These are phyloP conservation scores for Aspergillus affinis DNA, from an alignment of 495 filamentous ascomycete species.

Conservation along the genomic window DNA sequence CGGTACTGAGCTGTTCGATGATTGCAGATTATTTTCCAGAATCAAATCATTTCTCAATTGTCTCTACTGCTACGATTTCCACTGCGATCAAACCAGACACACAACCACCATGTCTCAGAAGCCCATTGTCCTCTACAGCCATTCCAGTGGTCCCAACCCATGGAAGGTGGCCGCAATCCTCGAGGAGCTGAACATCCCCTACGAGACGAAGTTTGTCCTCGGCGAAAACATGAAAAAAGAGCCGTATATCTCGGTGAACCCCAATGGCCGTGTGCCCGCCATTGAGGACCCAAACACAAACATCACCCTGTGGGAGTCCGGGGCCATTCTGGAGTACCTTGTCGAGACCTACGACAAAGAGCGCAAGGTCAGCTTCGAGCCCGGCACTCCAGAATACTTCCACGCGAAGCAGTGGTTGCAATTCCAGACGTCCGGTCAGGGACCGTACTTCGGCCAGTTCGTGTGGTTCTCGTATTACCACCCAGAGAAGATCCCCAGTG, in stretches of 20 bases:
- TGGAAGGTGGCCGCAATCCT: slow-evolving; percentile 66
- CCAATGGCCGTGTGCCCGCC: slow-evolving; percentile 65
- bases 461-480: slow-evolving; percentile 57
- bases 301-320: slow-evolving; percentile 68
- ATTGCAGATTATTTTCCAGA: background rate
- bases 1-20: background rate
- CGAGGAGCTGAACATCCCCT: slow-evolving; percentile 60
- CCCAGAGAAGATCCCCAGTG: slow-evolving; percentile 56
- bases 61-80: background rate
- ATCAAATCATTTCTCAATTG: background rate
- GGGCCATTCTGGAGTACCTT: slow-evolving; percentile 72
- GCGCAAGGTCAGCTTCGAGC: slow-evolving; percentile 55
- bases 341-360: slow-evolving; percentile 68
- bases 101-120: slow-evolving; percentile 39
- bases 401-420: slow-evolving; percentile 63
- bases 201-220: slow-evolving; percentile 42
- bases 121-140: slow-evolving; percentile 44
- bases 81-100: background rate
- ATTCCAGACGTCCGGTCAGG: slow-evolving; percentile 69
- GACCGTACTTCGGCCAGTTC: slow-evolving; percentile 64
- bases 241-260: slow-evolving; percentile 59
- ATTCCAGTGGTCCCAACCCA: slow-evolving; percentile 54
- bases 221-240: slow-evolving; percentile 57
- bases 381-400: slow-evolving; percentile 48
- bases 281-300: slow-evolving; percentile 69